Conservation (phyloP, 768 basidiomycete species). For the Ramaria rubella region DNA sequence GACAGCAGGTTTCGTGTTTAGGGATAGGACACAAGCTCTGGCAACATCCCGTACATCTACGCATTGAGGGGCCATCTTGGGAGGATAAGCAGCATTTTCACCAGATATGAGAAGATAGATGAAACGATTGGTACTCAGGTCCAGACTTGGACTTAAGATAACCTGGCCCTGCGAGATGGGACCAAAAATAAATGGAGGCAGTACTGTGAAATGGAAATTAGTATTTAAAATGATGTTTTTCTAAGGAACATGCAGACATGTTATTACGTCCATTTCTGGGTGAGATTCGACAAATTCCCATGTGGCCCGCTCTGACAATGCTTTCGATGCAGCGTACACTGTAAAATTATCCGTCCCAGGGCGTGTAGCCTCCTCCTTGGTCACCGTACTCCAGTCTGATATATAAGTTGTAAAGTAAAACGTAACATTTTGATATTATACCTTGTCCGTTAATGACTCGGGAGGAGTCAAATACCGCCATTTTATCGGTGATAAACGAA, state of each 20-base stretch:
- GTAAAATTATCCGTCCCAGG: neutral
- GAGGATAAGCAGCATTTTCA: neutral
- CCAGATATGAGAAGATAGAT: neutral
- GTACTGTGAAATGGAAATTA: neutral
- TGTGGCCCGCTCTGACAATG: conserved; percentile 31
- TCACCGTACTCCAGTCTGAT: neutral
- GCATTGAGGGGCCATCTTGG: neutral
- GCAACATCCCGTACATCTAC: conserved; percentile 10
- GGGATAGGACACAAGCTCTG: neutral
- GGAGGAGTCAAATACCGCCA: neutral
- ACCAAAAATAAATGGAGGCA: neutral
- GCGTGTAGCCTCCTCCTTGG: neutral
- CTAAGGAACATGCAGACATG: conserved; percentile 28
- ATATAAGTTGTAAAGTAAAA: neutral
- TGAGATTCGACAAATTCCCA: conserved; percentile 34
- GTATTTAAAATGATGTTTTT: conserved; percentile 10
- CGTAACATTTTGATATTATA: neutral
- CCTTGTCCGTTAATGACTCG: too few species aligned
- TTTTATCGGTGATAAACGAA: conserved; percentile 3
- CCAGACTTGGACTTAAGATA: neutral
- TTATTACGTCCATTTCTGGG: conserved; percentile 32
- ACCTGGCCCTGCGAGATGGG: neutral
- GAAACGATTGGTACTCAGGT: neutral
- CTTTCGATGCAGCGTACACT: conserved; percentile 33
- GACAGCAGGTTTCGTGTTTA: neutral